Conservation (phyloP, 495 filamentous ascomycete genomes). For the Penicillium chermesinum region DNA sequence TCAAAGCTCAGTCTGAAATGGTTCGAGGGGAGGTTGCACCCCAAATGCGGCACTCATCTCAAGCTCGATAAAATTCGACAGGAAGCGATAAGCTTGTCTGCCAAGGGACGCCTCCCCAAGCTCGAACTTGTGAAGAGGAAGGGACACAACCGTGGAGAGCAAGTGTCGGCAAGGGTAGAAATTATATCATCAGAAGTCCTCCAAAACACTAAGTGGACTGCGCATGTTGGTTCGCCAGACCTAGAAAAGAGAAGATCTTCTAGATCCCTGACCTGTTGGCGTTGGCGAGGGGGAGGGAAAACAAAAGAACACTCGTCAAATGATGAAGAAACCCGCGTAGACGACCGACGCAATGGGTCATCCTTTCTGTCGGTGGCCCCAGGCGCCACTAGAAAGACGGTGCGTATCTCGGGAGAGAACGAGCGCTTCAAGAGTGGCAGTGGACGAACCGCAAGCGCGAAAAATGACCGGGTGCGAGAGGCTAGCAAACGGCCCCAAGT, state of each 20-base stretch:
- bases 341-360: slow-evolving; percentile 33
- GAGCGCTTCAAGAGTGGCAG: slow-evolving; percentile 13
- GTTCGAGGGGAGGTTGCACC: slow-evolving; percentile 18
- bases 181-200: slow-evolving; percentile 20
- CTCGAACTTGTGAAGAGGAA: slow-evolving; percentile 1
- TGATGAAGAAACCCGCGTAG: slow-evolving; percentile 19
- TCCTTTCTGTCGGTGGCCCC: slow-evolving; percentile 24
- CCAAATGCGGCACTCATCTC: slow-evolving; percentile 20
- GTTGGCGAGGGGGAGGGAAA: background rate
- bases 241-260: slow-evolving; percentile 24
- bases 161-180: slow-evolving; percentile 20
- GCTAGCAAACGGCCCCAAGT: slow-evolving; percentile 1
- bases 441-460: slow-evolving; percentile 10
- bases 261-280: slow-evolving; percentile 10
- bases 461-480: slow-evolving; percentile 4
- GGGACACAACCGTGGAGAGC: slow-evolving; percentile 1
- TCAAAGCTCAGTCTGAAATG: background rate
- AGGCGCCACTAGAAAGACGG: slow-evolving; percentile 12
- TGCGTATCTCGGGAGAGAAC: slow-evolving; percentile 8
- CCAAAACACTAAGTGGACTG: slow-evolving; percentile 11
- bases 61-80: slow-evolving; percentile 9
- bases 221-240: slow-evolving; percentile 15
- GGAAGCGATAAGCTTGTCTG: background rate
- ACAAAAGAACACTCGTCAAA: slow-evolving; percentile 10
- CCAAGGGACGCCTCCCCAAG: background rate